Base-by-base conservation (phyloP, 208 protist genomes). In the Wallacemonas collosoma region DNA sequence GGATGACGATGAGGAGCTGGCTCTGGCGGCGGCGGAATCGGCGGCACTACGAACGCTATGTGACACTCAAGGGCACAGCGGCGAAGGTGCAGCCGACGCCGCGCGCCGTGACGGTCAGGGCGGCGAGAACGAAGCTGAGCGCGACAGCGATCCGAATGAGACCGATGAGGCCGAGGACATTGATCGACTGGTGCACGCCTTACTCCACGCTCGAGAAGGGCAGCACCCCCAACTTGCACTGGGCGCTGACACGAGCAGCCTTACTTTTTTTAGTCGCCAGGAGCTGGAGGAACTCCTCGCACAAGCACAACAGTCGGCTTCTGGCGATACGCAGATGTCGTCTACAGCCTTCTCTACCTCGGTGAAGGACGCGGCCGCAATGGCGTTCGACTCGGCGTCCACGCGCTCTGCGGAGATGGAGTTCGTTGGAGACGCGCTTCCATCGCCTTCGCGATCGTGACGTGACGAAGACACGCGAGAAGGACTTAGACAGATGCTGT, bases 401-500 rank as follows among this genome's bases (percentile, higher is more conserved):
- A 70, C 78, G 3, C 68, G 71, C 68, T 74, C 69, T 3, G 80
- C 71, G 54, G 80, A 85, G 72, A 70, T 85, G 67, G 80, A 80
- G 63, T 73, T 71, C 3, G 71, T 85, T 12, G 80, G 80, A 3
- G 80, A 80, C 14, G 68, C 55, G 56, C 76, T 85, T 71, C 61
- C 74, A 2, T 79, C 78, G 15, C 73, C 69, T 26, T 9, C 71
- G 51, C 58, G 78, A 15, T 43, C 66, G 41, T 72, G 50, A 62
- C 51, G 38, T 55, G 40, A 12, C 63, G 56, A 54, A 5, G 11
- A 56, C 9, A 36, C 8, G 4, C 51, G 26, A 41, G n/a, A 69
- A 2, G 63, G 56, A 43, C 58, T 48, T 15, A 38, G 48, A 36
- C 56, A 50, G 4, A 62, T 40, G 26, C 51, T 26, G 26, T 26